Evolutionary conservation across 192 early-diverging fungal genomes (phyloP), one percentile per base, ranked within the genome.

Genomic region (Bifiguratus adelaidae): DNA sequence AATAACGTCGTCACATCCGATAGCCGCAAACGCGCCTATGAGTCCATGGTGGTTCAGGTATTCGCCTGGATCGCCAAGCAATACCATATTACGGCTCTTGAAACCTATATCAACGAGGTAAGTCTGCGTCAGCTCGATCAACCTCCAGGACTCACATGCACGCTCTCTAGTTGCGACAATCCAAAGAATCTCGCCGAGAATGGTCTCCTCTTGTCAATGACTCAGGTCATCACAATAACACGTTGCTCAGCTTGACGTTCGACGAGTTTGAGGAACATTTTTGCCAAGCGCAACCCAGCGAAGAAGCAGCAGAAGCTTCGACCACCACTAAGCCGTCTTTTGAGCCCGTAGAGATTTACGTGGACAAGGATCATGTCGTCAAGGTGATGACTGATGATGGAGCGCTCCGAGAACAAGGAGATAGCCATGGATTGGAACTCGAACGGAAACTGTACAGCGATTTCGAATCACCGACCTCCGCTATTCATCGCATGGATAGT

Each of bases 381-480:
- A 43, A 45, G 3, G 21, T 41, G 11, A 27, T 62, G 15, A 50
- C 50, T 20, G 47, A 62, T 34, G 54, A 56, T 11, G 43, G 35
- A 15, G 7, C 21, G 5, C 26, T 62, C n/a, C 49, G 60, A 29
- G 49, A 48, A 25, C 24, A 41, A 16, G 35, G 48, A 0, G 60
- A 62, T 51, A 26, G 38, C 0, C 60, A 62, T 47, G 54, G 60
- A 2, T 23, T 62, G 28, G 60, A 62, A 20, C 35, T 62, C 16
- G 60, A 62, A 21, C 29, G 44, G 21, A 62, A 56, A 30, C 16
- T 62, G 19, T 62, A 56, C 43, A 44, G 44, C 35, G 60, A 62
- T 40, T 15, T 20, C 37, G 12, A 4, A 20, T 7, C 22, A 21
- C 37, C 22, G 22, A 15, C 12, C 4, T 21, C 16, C 37, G n/a